phyloP scores from a whole-genome alignment of 495 filamentous ascomycete genomes.

The Penicillium pancosmium region DNA sequence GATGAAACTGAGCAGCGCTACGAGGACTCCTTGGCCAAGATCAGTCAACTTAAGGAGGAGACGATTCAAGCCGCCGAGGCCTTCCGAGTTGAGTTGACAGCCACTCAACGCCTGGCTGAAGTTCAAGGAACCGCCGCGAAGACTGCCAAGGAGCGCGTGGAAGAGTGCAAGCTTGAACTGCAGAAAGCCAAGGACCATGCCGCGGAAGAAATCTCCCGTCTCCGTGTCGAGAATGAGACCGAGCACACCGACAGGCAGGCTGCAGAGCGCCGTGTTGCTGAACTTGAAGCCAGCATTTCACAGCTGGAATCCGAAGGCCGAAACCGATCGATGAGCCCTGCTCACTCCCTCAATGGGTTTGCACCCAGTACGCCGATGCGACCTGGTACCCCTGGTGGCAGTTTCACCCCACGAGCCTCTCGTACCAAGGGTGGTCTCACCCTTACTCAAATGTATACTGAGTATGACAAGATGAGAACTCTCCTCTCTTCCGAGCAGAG shows the following conservation, averaged over 20 bases:
- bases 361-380: slow-evolving; percentile 51
- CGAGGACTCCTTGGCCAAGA: slow-evolving; percentile 76
- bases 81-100: slow-evolving; percentile 81
- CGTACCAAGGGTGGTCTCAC: slow-evolving; percentile 60
- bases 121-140: slow-evolving; percentile 81
- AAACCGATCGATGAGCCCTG: slow-evolving; percentile 53
- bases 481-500: slow-evolving; percentile 67
- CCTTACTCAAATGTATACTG: slow-evolving; percentile 68
- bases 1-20: slow-evolving; percentile 84
- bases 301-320: slow-evolving; percentile 59
- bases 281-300: slow-evolving; percentile 75
- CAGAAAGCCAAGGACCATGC: slow-evolving; percentile 80
- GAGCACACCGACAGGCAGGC: slow-evolving; percentile 72
- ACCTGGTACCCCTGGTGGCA: slow-evolving; percentile 51
- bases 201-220: slow-evolving; percentile 75
- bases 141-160: slow-evolving; percentile 76
- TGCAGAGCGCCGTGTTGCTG: slow-evolving; percentile 68
- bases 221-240: slow-evolving; percentile 79
- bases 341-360: slow-evolving; percentile 54
- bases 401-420: slow-evolving; percentile 60
- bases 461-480: slow-evolving; percentile 62
- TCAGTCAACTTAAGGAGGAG: slow-evolving; percentile 84
- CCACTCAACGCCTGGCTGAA: slow-evolving; percentile 75
- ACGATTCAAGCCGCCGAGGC: slow-evolving; percentile 75
- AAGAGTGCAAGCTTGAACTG: slow-evolving; percentile 76